These are phyloP conservation scores for Plantago major DNA, from an alignment of 257 asterid genomes.

Conservation along the genomic window DNA sequence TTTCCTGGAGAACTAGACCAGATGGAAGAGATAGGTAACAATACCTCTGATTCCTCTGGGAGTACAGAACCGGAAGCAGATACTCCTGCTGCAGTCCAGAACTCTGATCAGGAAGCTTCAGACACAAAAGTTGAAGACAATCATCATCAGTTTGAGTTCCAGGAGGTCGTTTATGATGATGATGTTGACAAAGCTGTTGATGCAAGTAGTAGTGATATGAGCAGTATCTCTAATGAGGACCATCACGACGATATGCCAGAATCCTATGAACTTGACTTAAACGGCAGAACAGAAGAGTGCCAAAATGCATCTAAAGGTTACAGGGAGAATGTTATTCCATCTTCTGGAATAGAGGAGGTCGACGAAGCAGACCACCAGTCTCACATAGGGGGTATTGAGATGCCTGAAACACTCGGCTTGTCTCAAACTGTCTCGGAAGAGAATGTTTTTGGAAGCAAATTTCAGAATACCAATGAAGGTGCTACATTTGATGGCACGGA, in stretches of 20 bases:
- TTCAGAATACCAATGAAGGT: slow-evolving; percentile 28
- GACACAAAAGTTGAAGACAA: slow-evolving; percentile 15
- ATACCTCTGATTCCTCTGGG: slow-evolving; percentile 20
- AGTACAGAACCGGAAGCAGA: slow-evolving; percentile 26
- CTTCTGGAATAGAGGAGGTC: slow-evolving; percentile 28
- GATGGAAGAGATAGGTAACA: slow-evolving; percentile 26
- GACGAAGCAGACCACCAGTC: slow-evolving; percentile 26
- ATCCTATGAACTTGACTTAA: slow-evolving; percentile 26
- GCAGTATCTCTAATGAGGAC: slow-evolving; percentile 24
- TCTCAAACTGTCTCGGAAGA: slow-evolving; percentile 43
- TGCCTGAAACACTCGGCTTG: slow-evolving; percentile 24
- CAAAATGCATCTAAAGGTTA: slow-evolving; percentile 18
- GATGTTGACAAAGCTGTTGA: slow-evolving; percentile 31
- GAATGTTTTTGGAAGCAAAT: slow-evolving; percentile 25
- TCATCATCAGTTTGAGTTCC: slow-evolving; percentile 17
- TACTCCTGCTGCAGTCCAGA: slow-evolving; percentile 26
- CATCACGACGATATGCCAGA: slow-evolving; percentile 19
- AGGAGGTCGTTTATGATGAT: slow-evolving; percentile 31
- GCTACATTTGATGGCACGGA: slow-evolving; percentile 27
- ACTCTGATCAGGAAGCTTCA: slow-evolving; percentile 26
- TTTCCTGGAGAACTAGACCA: slow-evolving; percentile 25
- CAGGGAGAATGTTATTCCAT: slow-evolving; percentile 24
- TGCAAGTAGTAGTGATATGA: slow-evolving; percentile 22
- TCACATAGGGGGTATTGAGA: slow-evolving; percentile 25
- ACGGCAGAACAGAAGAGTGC: slow-evolving; percentile 27